Conservation (phyloP, 2,329 filamentous ascomycete species). For the Pseudocercospora cruenta region DNA sequence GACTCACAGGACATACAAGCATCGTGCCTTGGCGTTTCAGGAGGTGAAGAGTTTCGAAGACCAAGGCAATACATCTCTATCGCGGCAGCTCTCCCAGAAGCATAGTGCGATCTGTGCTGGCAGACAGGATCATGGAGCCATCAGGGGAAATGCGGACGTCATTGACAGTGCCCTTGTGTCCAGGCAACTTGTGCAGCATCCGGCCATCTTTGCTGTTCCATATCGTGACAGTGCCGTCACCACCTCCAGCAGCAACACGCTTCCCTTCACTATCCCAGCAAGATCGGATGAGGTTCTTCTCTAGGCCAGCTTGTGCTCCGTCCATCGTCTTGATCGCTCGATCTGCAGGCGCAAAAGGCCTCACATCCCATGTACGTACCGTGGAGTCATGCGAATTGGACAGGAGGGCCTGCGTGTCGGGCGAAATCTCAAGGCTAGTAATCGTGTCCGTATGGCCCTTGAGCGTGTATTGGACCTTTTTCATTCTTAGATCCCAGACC, state of each 20-base stretch:
- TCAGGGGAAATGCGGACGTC: conserved; percentile 88
- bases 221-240: conserved; percentile 85
- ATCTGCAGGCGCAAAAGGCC: conserved; percentile 89
- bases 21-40: not conserved
- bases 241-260: conserved; percentile 84
- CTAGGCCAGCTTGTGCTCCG: conserved; percentile 82
- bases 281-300: conserved; percentile 87
- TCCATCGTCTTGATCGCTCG: conserved; percentile 86
- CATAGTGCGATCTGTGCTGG: conserved; percentile 41
- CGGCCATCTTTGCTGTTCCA: conserved; percentile 91
- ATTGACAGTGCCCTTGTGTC: conserved; percentile 93
- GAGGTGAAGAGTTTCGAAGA: not conserved
- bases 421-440: conserved; percentile 87
- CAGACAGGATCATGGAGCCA: conserved; percentile 67
- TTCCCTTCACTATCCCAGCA: conserved; percentile 89
- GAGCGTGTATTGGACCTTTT: conserved; percentile 83
- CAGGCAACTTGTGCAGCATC: conserved; percentile 89
- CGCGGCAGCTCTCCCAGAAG: conserved; percentile 39
- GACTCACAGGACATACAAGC: not conserved
- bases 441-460: conserved; percentile 89
- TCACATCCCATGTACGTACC: conserved; percentile 92
- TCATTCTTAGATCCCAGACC: conserved; percentile 95
- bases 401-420: conserved; percentile 85
- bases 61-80: conserved; percentile 11
- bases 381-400: conserved; percentile 95